Percentiles rank a stretch among this genome's conserved stretches.
Conservation (phyloP, 176 grass and related monocot species). For the Ensete ventricosum region DNA sequence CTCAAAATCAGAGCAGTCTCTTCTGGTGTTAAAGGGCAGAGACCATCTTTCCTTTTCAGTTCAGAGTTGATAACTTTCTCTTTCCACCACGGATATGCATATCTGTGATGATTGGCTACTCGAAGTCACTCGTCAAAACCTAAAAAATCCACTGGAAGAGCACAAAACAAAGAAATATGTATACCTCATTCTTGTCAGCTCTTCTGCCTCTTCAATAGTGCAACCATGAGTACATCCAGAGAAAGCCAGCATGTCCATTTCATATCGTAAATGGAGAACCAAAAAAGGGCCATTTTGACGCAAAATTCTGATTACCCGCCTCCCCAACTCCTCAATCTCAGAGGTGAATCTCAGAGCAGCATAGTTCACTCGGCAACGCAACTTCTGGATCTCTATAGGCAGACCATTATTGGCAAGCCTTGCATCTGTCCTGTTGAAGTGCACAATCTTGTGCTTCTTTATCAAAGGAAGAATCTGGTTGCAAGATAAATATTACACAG, state of each 20-base stretch:
- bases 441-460: slow-evolving; percentile 58
- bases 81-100: slow-evolving; percentile 98
- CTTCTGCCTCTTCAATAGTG: slow-evolving; percentile 62
- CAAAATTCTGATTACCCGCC: slow-evolving; percentile 63
- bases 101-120: slow-evolving; percentile 23
- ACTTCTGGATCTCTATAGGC: slow-evolving; percentile 62
- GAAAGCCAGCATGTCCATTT: slow-evolving; percentile 98
- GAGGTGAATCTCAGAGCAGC: slow-evolving; percentile 64
- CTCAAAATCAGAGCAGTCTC: slow-evolving; percentile 74
- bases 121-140: not conserved
- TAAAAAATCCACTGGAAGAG: not conserved
- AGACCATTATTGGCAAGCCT: slow-evolving; percentile 84
- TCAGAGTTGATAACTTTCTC: slow-evolving; percentile 80
- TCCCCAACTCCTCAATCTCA: slow-evolving; percentile 77
- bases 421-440: slow-evolving; percentile 81
- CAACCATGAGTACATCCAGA: slow-evolving; percentile 93
- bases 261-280: slow-evolving; percentile 90
- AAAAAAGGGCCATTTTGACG: slow-evolving; percentile 74
- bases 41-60: slow-evolving; percentile 72
- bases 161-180: not conserved
- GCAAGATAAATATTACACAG: not conserved
- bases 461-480: slow-evolving; percentile 92
- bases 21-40: slow-evolving; percentile 85
- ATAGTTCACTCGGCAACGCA: slow-evolving; percentile 84
- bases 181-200: slow-evolving; percentile 79